Evolutionary conservation across 768 basidiomycete species (phyloP).

Genomic region (Serendipita sp.): DNA sequence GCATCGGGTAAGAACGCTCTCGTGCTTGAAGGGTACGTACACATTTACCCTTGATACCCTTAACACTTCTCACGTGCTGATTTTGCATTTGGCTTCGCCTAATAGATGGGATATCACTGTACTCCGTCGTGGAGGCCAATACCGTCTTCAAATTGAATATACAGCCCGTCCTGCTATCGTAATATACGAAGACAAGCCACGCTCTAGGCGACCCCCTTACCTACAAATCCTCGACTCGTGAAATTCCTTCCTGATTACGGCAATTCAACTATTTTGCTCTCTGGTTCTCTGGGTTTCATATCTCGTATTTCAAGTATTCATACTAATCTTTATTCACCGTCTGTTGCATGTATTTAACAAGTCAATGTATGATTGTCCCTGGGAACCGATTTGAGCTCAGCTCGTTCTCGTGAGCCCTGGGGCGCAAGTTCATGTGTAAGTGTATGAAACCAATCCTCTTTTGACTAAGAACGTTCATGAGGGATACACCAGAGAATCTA

Average conservation of each 20-base stretch:
- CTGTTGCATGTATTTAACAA: too few relatives aligned
- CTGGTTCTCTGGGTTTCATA: not conserved
- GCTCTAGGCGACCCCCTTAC: not conserved
- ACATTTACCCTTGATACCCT: not conserved
- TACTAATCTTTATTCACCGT: too few relatives aligned
- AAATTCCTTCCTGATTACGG: not conserved
- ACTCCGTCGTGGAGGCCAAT: not conserved
- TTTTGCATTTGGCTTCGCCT: not conserved
- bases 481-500: not conserved
- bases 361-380: too few relatives aligned
- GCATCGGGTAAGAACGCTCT: slow-evolving; percentile 3
- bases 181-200: not conserved
- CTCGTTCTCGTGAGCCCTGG: too few relatives aligned
- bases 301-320: too few relatives aligned
- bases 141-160: slow-evolving; percentile 4
- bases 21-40: slow-evolving; percentile 1
- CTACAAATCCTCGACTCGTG: not conserved
- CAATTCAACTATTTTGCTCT: not conserved
- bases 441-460: too few relatives aligned
- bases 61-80: not conserved
- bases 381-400: too few relatives aligned
- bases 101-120: not conserved
- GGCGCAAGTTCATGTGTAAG: too few relatives aligned
- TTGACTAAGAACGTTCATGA: too few relatives aligned
- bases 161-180: not conserved